phyloP scores from a whole-genome alignment of 2,329 filamentous ascomycete species.

The Cucurbitaria berberidis region DNA sequence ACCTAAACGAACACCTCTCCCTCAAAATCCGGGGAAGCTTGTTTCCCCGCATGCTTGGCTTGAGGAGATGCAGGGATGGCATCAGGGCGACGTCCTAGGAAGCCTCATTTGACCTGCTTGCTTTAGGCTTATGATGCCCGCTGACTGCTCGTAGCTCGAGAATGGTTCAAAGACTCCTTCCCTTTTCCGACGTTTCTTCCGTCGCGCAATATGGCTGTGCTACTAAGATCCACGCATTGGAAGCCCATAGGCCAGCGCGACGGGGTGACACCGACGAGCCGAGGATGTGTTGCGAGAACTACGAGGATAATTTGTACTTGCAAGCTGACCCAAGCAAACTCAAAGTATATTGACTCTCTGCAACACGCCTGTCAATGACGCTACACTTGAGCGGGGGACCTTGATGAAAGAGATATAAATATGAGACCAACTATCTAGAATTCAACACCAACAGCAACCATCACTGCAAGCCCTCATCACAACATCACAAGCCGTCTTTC shows the following conservation, averaged over 20 bases:
- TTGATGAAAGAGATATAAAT: background rate
- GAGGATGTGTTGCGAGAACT: background rate
- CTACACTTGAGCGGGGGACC: background rate
- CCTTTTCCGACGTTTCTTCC: background rate
- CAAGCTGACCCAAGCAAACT: background rate
- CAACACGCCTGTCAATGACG: background rate
- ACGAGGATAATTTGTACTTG: background rate
- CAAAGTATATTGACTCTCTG: too few species aligned
- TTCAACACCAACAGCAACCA: background rate
- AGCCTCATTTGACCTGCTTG: background rate
- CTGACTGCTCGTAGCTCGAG: background rate
- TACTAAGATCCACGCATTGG: background rate
- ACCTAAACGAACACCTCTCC: constrained; percentile 1
- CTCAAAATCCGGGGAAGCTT: background rate
- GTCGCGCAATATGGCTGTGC: background rate
- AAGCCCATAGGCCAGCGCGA: background rate
- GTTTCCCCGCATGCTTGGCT: background rate
- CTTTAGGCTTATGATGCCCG: background rate
- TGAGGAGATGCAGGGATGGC: background rate
- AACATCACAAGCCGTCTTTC: constrained; percentile 48
- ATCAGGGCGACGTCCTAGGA: background rate
- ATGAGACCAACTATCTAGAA: background rate
- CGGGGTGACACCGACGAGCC: background rate
- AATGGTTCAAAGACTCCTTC: background rate
- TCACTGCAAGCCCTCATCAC: constrained; percentile 41